phyloP scores from a whole-genome alignment of 2,329 filamentous ascomycete genomes.

The Xylariaceae sp. region DNA sequence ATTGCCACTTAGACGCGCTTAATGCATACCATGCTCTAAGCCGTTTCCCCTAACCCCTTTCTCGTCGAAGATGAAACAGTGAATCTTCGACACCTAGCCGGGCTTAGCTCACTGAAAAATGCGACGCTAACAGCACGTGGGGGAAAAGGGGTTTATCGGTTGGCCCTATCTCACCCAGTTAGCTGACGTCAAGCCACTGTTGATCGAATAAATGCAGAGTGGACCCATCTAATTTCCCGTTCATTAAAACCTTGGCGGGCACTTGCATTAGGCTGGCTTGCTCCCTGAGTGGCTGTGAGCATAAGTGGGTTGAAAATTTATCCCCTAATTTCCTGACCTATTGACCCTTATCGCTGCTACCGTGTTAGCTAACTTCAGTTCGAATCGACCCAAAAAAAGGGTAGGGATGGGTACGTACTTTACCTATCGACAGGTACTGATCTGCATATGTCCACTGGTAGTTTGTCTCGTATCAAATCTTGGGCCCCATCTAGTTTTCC shows the following conservation, averaged over 20 bases:
- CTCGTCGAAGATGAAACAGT: background rate
- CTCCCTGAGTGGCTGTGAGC: slow-evolving; percentile 18
- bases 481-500: slow-evolving; percentile 18
- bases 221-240: slow-evolving; percentile 31
- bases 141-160: slow-evolving; percentile 29
- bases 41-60: background rate
- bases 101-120: background rate
- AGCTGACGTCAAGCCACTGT: slow-evolving; percentile 18
- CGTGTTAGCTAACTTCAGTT: slow-evolving; percentile 9
- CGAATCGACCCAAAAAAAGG: slow-evolving; percentile 8
- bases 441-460: slow-evolving; percentile 18
- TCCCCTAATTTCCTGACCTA: slow-evolving; percentile 18
- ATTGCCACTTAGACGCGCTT: no score
- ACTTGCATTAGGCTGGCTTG: slow-evolving; percentile 1
- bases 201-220: slow-evolving; percentile 3
- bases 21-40: no score
- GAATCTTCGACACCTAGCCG: background rate
- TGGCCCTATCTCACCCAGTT: slow-evolving; percentile 11
- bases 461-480: slow-evolving; percentile 20
- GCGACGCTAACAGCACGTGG: slow-evolving; percentile 22
- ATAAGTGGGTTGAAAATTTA: slow-evolving; percentile 12
- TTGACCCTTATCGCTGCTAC: slow-evolving; percentile 9
- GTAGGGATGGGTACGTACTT: background rate
- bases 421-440: slow-evolving; percentile 23
- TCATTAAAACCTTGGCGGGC: slow-evolving; percentile 28